These are phyloP conservation scores for Globisporangium orthogonon DNA, from an alignment of 352 stramenopile genomes.

Conservation along the genomic window DNA sequence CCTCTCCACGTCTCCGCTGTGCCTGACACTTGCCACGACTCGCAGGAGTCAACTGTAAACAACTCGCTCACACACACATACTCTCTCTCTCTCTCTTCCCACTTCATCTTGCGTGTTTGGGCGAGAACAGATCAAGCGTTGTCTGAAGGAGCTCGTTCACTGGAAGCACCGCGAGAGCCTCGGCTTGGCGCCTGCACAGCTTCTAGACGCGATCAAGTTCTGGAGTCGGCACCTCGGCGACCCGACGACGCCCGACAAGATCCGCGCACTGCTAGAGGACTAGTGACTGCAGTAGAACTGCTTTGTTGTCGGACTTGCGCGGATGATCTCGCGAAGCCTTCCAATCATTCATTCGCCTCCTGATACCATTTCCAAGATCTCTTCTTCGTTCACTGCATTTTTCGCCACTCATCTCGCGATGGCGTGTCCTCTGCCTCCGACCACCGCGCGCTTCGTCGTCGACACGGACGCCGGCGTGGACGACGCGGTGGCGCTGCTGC, in stretches of 20 bases:
- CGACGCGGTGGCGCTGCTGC: slow-evolving; percentile 67
- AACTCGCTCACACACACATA: not conserved
- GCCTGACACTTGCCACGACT: too few relatives aligned
- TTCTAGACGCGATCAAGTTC: slow-evolving; percentile 46
- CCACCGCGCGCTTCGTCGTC: slow-evolving; percentile 43
- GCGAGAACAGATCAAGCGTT: slow-evolving; percentile 41
- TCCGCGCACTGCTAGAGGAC: slow-evolving; percentile 34
- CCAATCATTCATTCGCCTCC: too few relatives aligned
- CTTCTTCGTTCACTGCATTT: too few relatives aligned
- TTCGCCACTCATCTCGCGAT: not conserved
- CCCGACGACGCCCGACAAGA: slow-evolving; percentile 31
- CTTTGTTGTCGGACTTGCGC: not conserved
- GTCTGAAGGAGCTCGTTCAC: slow-evolving; percentile 41
- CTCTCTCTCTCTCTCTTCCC: not conserved
- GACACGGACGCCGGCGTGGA: slow-evolving; percentile 82
- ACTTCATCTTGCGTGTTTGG: not conserved
- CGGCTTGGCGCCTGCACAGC: slow-evolving; percentile 22
- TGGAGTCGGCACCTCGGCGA: slow-evolving; percentile 53
- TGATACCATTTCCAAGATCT: too few relatives aligned
- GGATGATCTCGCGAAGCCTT: too few relatives aligned
- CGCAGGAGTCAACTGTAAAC: not conserved
- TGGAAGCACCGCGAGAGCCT: slow-evolving; percentile 22
- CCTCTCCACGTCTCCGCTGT: too few relatives aligned
- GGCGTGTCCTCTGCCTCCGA: not conserved
- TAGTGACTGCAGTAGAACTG: slow-evolving; percentile 7